These are phyloP conservation scores for Myriosclerotinia scirpicola DNA, from an alignment of 2,329 filamentous ascomycete species.

Conservation along the genomic window DNA sequence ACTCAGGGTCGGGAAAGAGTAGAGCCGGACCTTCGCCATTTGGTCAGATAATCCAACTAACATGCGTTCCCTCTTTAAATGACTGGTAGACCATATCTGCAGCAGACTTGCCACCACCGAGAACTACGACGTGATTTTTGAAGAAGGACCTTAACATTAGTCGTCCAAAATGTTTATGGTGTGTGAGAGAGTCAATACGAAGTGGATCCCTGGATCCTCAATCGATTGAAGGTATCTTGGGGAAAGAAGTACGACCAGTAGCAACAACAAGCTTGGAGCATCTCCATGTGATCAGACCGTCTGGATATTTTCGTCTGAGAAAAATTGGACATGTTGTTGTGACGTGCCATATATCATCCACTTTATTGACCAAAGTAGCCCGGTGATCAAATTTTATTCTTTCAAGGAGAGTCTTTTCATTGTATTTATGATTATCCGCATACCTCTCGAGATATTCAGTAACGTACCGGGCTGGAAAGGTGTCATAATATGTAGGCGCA, in stretches of 20 bases:
- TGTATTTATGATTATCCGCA: slow-evolving; percentile 28
- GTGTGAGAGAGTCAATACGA: not conserved
- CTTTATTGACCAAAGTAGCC: slow-evolving; percentile 32
- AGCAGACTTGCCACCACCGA: slow-evolving; percentile 20
- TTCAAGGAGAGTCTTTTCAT: slow-evolving; percentile 31
- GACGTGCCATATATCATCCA: slow-evolving; percentile 28
- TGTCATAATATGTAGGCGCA: slow-evolving; percentile 33
- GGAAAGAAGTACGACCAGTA: slow-evolving; percentile 8
- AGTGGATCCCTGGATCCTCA: not conserved
- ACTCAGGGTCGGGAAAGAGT: not conserved
- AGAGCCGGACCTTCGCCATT: slow-evolving; percentile 22
- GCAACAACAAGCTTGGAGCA: slow-evolving; percentile 11
- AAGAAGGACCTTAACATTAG: no score
- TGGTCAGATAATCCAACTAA: slow-evolving; percentile 18
- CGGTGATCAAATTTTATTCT: slow-evolving; percentile 32
- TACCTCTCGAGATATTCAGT: slow-evolving; percentile 37
- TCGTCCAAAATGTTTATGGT: slow-evolving; percentile 21
- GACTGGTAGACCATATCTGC: slow-evolving; percentile 21
- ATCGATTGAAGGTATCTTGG: not conserved
- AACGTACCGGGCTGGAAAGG: slow-evolving; percentile 38
- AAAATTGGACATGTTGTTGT: not conserved
- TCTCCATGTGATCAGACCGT: not conserved
- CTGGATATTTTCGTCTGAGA: not conserved
- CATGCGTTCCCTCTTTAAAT: slow-evolving; percentile 5
- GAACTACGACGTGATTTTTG: slow-evolving; percentile 12